Percentiles rank a stretch among this genome's conserved stretches.
phyloP scores from a whole-genome alignment of 164 flowering plant species.

The Berberis thunbergii region DNA sequence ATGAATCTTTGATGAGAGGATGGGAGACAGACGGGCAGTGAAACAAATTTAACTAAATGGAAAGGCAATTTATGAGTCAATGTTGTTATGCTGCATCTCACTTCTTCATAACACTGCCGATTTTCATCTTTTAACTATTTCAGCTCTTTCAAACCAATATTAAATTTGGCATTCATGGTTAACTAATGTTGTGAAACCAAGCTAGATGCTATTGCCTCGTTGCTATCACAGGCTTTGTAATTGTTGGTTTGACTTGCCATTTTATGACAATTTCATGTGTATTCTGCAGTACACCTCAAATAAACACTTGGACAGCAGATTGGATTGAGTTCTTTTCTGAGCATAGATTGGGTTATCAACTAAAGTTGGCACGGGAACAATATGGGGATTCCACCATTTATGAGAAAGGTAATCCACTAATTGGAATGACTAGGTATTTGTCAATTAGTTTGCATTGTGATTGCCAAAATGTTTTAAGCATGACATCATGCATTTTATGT shows the following conservation, averaged over 20 bases:
- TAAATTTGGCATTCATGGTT: too few relatives aligned
- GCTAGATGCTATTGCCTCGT: neutral
- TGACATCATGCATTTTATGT: slow-evolving; percentile 1
- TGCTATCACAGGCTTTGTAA: neutral
- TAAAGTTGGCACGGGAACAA: slow-evolving; percentile 60
- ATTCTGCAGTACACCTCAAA: slow-evolving; percentile 78
- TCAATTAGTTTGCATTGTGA: neutral
- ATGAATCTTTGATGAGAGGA: too few relatives aligned
- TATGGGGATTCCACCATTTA: slow-evolving; percentile 72
- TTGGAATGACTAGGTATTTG: neutral
- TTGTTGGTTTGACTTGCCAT: neutral
- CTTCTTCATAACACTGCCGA: too few relatives aligned
- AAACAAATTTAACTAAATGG: too few relatives aligned
- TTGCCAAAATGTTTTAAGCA: neutral
- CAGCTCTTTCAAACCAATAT: too few relatives aligned
- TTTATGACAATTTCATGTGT: slow-evolving; percentile 2
- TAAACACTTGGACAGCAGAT: slow-evolving; percentile 81
- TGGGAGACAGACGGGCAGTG: too few relatives aligned
- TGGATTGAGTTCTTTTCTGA: slow-evolving; percentile 83
- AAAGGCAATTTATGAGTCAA: too few relatives aligned
- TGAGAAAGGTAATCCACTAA: slow-evolving; percentile 57
- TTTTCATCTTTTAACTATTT: too few relatives aligned
- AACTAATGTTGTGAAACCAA: neutral
- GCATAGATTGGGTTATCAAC: slow-evolving; percentile 88
- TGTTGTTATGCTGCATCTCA: too few relatives aligned